A percentile compares a stretch with the other conserved stretches of the same genome.
Evolutionary conservation across 192 early-diverging fungal genomes (phyloP).

Genomic region (Backusella sp.): DNA sequence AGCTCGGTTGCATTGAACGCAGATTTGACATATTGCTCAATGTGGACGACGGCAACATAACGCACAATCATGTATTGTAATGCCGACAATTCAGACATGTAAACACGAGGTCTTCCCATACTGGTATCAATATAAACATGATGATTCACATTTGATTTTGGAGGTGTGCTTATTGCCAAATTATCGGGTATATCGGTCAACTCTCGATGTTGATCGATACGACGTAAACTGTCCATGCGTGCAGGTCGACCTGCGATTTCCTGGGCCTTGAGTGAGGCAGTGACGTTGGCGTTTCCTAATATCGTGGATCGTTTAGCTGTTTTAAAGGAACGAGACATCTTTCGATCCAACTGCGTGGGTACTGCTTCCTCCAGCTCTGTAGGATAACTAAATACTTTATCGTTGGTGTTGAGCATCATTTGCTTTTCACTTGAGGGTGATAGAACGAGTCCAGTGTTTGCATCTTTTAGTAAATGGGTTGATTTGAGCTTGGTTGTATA

Average conservation of each 20-base stretch:
- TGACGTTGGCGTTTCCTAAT: conserved; percentile 16
- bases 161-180: neutral
- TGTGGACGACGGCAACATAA: conserved; percentile 75
- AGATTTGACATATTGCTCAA: conserved; percentile 71
- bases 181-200: conserved; percentile 1
- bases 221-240: conserved; percentile 21
- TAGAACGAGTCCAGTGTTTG: neutral
- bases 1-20: conserved; percentile 72
- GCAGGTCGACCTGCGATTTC: conserved; percentile 12
- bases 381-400: conserved; percentile 9
- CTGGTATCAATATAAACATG: neutral
- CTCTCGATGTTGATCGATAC: conserved; percentile 15
- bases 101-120: conserved; percentile 21
- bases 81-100: conserved; percentile 66
- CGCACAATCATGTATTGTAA: conserved; percentile 79
- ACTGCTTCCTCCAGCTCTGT: neutral
- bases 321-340: conserved; percentile 32
- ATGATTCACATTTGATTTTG: neutral
- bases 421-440: conserved; percentile 22
- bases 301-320: conserved; percentile 31
- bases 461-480: neutral
- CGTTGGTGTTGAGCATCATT: neutral
- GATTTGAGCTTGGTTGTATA: conserved; percentile 23
- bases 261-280: conserved; percentile 2
- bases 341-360: conserved; percentile 17